A percentile compares a stretch with the other conserved stretches of the same genome.
phyloP scores from a whole-genome alignment of 768 basidiomycete genomes.

The Rhizopogon vesiculosus region DNA sequence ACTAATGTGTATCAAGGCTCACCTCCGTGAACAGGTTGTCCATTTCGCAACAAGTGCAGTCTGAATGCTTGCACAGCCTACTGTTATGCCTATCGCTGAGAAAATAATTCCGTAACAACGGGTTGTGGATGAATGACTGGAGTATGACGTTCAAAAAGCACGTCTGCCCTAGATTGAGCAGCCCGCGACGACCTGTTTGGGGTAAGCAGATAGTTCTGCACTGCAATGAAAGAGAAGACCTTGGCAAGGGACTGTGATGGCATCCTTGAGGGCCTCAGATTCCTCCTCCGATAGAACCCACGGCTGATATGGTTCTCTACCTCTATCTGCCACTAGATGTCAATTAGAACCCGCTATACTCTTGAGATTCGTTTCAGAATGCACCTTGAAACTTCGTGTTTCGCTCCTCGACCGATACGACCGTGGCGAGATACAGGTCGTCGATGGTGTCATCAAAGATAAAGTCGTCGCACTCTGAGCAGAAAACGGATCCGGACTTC shows the following conservation, averaged over 20 bases:
- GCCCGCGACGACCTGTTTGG: conserved; percentile 65
- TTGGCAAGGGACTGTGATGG: conserved; percentile 64
- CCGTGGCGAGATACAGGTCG: conserved; percentile 35
- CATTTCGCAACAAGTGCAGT: conserved; percentile 92
- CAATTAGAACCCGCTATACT: neutral
- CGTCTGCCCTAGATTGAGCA: conserved; percentile 87
- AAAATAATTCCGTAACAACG: conserved; percentile 83
- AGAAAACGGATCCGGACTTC: conserved; percentile 71
- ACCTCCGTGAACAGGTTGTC: conserved; percentile 81
- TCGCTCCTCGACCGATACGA: conserved; percentile 56
- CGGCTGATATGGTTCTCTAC: conserved; percentile 42
- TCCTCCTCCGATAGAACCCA: conserved; percentile 47
- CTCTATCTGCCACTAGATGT: conserved; percentile 30
- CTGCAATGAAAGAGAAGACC: conserved; percentile 33
- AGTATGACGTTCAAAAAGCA: conserved; percentile 93
- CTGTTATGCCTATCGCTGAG: conserved; percentile 87
- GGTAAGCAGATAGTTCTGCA: neutral
- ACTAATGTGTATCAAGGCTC: neutral
- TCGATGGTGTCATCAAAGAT: conserved; percentile 58
- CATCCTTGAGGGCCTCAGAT: conserved; percentile 40
- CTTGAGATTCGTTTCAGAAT: neutral
- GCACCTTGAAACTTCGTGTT: conserved; percentile 57
- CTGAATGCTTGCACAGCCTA: conserved; percentile 58
- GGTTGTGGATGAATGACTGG: conserved; percentile 87
- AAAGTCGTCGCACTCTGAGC: conserved; percentile 70